Percentiles rank a stretch among this genome's conserved stretches.
phyloP scores from a whole-genome alignment of 257 asterid genomes.

The Capsicum rhomboideum region DNA sequence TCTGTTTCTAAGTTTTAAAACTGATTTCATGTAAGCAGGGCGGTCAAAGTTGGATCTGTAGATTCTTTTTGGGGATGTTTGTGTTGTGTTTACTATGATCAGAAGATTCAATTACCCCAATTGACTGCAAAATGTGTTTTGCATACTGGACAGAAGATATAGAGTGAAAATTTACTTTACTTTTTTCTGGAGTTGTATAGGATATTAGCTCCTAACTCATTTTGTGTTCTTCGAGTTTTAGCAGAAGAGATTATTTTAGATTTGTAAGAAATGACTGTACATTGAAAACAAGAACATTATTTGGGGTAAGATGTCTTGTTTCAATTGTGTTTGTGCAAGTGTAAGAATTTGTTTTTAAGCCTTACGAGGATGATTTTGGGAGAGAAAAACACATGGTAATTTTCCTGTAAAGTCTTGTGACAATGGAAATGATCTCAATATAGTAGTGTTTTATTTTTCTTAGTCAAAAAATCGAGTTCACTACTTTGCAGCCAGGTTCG shows the following conservation, averaged over 20 bases:
- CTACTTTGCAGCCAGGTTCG: too few relatives aligned
- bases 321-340: slow-evolving; percentile 19
- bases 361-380: neutral
- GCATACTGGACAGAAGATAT: slow-evolving; percentile 15
- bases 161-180: slow-evolving; percentile 16
- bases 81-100: slow-evolving; percentile 14
- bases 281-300: slow-evolving; percentile 19
- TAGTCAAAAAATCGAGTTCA: neutral
- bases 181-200: slow-evolving; percentile 45
- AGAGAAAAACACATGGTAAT: neutral
- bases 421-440: neutral
- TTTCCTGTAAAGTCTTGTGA: slow-evolving; percentile 1
- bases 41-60: slow-evolving; percentile 43
- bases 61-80: slow-evolving; percentile 6
- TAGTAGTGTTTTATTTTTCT: neutral
- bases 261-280: slow-evolving; percentile 33
- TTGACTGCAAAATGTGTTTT: slow-evolving; percentile 26
- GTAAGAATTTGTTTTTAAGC: neutral
- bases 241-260: slow-evolving; percentile 52
- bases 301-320: slow-evolving; percentile 30
- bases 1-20: neutral
- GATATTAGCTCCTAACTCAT: slow-evolving; percentile 45
- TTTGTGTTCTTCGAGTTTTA: slow-evolving; percentile 67
- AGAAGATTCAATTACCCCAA: slow-evolving; percentile 9
- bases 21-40: slow-evolving; percentile 23